Evolutionary conservation across 768 basidiomycete genomes (phyloP).

Genomic region (Lactarius sanguifluus): DNA sequence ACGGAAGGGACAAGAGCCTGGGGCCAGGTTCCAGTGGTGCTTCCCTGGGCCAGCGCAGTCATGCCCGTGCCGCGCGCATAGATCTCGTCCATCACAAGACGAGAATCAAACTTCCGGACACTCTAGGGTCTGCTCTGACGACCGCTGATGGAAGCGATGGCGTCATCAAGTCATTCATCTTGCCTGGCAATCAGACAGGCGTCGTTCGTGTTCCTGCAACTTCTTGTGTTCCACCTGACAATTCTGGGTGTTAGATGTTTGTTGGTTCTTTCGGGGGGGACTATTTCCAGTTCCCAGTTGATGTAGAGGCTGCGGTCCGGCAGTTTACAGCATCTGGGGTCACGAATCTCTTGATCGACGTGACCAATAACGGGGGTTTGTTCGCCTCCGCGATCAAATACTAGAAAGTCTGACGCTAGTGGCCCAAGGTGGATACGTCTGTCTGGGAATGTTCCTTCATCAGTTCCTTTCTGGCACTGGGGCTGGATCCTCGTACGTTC

Average conservation of each 20-base stretch:
- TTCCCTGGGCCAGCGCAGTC: constrained; percentile 35
- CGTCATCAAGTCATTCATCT: constrained; percentile 55
- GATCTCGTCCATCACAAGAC: constrained; percentile 28
- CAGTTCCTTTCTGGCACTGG: constrained; percentile 52
- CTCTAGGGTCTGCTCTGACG: constrained; percentile 49
- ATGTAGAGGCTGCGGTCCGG: constrained; percentile 46
- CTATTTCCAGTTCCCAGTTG: constrained; percentile 52
- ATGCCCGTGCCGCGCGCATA: constrained; percentile 22
- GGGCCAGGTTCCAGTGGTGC: constrained; percentile 16
- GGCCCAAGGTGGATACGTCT: constrained; percentile 52
- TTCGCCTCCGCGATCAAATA: neutral
- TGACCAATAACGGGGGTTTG: constrained; percentile 62
- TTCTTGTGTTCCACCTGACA: neutral
- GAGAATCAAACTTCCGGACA: constrained; percentile 48
- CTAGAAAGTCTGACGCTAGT: neutral
- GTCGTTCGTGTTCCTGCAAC: constrained; percentile 44
- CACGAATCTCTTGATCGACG: constrained; percentile 53
- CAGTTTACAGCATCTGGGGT: constrained; percentile 51
- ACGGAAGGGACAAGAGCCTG: constrained; percentile 48
- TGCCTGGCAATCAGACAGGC: constrained; percentile 56
- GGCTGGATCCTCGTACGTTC: constrained; percentile 51
- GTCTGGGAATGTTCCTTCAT: constrained; percentile 62
- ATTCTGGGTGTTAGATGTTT: constrained; percentile 46
- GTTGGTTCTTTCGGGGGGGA: constrained; percentile 57
- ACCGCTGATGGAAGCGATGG: constrained; percentile 48